Evolutionary conservation across 805 yeast species (phyloP).

Genomic region (Dipodascus albidus): DNA sequence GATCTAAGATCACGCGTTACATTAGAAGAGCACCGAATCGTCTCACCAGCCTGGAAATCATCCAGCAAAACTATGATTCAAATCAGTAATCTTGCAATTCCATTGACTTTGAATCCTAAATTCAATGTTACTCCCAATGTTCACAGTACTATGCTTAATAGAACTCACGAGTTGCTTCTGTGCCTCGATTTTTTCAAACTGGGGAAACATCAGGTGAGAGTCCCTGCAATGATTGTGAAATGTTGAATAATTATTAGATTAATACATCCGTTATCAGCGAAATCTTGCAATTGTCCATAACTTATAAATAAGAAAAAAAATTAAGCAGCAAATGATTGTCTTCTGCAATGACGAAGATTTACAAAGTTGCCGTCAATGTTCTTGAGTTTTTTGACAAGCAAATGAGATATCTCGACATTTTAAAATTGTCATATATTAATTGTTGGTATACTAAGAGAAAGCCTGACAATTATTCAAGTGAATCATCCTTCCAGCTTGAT

Average conservation of each 20-base stretch:
- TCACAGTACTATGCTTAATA: not conserved
- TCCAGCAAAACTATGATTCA: not conserved
- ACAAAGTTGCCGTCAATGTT: too few species aligned
- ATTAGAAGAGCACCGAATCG: not conserved
- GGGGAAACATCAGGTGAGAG: not conserved
- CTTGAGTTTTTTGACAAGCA: too few species aligned
- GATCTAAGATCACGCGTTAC: not conserved
- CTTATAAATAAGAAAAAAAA: too few species aligned
- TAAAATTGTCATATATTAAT: too few species aligned
- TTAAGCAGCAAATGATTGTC: too few species aligned
- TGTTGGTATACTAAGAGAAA: too few species aligned
- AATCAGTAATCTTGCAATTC: not conserved
- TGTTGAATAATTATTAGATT: not conserved
- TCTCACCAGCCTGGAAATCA: not conserved
- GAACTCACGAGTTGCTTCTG: not conserved
- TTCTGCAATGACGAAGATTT: too few species aligned
- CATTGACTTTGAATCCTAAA: not conserved
- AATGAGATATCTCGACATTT: too few species aligned
- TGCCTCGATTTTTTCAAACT: not conserved
- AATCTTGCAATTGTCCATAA: too few species aligned
- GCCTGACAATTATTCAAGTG: too few species aligned
- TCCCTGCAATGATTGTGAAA: not conserved
- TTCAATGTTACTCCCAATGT: not conserved
- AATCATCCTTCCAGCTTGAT: too few species aligned
- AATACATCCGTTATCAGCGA: too few species aligned